phyloP scores from a whole-genome alignment of 2,329 filamentous ascomycete genomes.

The Colletotrichum camelliae region DNA sequence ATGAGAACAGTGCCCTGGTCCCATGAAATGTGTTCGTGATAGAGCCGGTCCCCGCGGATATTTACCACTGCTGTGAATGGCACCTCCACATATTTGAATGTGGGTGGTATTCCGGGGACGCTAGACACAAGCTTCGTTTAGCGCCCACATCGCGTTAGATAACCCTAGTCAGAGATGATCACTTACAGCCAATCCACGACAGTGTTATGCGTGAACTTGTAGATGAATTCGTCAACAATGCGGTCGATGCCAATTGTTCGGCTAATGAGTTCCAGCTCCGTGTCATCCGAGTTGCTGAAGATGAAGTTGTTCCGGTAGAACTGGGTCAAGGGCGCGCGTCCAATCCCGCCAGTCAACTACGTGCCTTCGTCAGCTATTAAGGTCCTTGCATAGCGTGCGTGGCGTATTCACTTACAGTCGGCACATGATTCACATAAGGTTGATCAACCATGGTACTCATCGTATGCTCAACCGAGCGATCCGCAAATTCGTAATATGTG shows the following conservation, averaged over 20 bases:
- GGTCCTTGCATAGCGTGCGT: not conserved
- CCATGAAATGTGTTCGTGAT: conserved; percentile 72
- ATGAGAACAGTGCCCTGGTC: conserved; percentile 67
- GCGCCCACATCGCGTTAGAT: conserved; percentile 67
- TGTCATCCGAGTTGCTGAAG: conserved; percentile 72
- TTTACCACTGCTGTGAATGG: conserved; percentile 68
- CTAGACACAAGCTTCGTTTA: conserved; percentile 21
- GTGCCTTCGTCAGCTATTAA: not conserved
- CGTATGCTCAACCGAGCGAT: conserved; percentile 72
- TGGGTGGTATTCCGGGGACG: conserved; percentile 60
- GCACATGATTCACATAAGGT: conserved; percentile 31
- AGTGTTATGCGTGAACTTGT: conserved; percentile 65
- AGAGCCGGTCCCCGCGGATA: conserved; percentile 61
- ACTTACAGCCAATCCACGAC: conserved; percentile 28
- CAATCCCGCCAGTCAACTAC: conserved; percentile 70
- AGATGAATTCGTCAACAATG: conserved; percentile 75
- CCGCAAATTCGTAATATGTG: conserved; percentile 72
- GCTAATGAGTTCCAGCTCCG: conserved; percentile 70
- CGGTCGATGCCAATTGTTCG: conserved; percentile 75
- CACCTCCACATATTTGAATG: conserved; percentile 56
- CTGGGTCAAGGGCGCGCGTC: conserved; percentile 62
- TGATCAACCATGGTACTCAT: conserved; percentile 77
- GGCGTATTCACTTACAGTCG: not conserved
- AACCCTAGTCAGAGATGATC: conserved; percentile 8
- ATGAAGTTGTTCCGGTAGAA: conserved; percentile 62